Conservation (phyloP, 805 yeast genomes). For the Starmerella stellata region DNA sequence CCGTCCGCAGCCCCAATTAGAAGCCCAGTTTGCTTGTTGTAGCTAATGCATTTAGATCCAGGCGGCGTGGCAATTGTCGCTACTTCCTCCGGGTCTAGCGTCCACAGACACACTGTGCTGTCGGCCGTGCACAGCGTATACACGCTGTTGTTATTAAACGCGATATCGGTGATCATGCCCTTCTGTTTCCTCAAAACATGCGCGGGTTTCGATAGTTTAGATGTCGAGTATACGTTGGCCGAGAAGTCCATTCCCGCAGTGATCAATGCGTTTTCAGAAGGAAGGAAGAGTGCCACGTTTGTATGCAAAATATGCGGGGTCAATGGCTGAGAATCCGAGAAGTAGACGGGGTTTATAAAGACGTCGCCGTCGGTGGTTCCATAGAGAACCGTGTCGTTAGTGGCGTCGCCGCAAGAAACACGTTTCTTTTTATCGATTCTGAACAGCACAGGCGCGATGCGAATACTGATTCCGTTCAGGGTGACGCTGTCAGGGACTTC, state of each 20-base stretch:
- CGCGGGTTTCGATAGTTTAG: conserved; percentile 28
- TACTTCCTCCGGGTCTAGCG: background rate
- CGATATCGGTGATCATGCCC: conserved; percentile 28
- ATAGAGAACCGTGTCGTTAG: background rate
- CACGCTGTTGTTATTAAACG: background rate
- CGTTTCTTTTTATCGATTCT: background rate
- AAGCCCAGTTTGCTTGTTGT: background rate
- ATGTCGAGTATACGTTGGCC: conserved; percentile 43
- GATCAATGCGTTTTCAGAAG: conserved; percentile 43
- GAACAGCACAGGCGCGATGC: background rate
- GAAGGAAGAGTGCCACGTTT: conserved; percentile 33
- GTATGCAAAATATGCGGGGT: conserved; percentile 31
- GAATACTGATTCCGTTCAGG: background rate
- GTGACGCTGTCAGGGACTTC: background rate
- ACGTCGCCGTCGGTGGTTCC: background rate
- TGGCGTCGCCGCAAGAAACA: background rate
- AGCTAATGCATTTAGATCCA: background rate
- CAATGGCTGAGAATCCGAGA: background rate
- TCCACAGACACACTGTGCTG: background rate
- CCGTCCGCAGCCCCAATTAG: background rate
- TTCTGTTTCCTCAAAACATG: conserved; percentile 37
- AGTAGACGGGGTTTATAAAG: background rate
- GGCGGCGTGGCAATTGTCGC: background rate
- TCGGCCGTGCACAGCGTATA: background rate
- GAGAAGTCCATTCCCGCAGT: conserved; percentile 42